phyloP scores from a whole-genome alignment of 257 asterid genomes.

The Orobanche coerulescens region DNA sequence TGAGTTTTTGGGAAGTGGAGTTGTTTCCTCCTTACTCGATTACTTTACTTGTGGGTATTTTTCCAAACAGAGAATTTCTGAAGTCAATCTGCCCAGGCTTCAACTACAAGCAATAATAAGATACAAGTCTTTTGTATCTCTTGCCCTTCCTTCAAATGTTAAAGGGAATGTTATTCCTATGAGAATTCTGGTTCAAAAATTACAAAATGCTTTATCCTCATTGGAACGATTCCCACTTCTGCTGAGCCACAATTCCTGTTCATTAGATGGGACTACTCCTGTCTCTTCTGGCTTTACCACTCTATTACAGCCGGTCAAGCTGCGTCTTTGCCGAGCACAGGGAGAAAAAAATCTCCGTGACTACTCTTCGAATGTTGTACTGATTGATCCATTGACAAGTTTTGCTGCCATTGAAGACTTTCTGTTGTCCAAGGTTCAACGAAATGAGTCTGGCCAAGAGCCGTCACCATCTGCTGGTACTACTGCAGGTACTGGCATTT shows the following conservation, averaged over 20 bases:
- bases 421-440: slow-evolving; percentile 66
- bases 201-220: slow-evolving; percentile 76
- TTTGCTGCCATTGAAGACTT: slow-evolving; percentile 77
- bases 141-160: slow-evolving; percentile 46
- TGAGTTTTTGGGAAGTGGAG: slow-evolving; percentile 83
- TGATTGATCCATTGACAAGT: slow-evolving; percentile 77
- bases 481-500: slow-evolving; percentile 21
- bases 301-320: slow-evolving; percentile 63
- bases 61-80: slow-evolving; percentile 52
- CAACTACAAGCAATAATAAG: slow-evolving; percentile 67
- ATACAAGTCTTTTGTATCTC: slow-evolving; percentile 54
- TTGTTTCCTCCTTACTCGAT: slow-evolving; percentile 54
- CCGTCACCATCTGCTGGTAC: slow-evolving; percentile 42
- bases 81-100: slow-evolving; percentile 46
- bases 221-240: slow-evolving; percentile 73
- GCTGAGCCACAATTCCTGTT: slow-evolving; percentile 53
- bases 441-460: slow-evolving; percentile 57
- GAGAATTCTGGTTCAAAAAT: slow-evolving; percentile 63
- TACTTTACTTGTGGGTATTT: slow-evolving; percentile 68
- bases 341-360: slow-evolving; percentile 82
- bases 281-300: slow-evolving; percentile 78
- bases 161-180: slow-evolving; percentile 42
- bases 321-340: slow-evolving; percentile 73
- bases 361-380: slow-evolving; percentile 69
- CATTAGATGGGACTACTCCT: slow-evolving; percentile 52